phyloP scores from a whole-genome alignment of 345 rosid genomes.

The Eucalyptus globulus region DNA sequence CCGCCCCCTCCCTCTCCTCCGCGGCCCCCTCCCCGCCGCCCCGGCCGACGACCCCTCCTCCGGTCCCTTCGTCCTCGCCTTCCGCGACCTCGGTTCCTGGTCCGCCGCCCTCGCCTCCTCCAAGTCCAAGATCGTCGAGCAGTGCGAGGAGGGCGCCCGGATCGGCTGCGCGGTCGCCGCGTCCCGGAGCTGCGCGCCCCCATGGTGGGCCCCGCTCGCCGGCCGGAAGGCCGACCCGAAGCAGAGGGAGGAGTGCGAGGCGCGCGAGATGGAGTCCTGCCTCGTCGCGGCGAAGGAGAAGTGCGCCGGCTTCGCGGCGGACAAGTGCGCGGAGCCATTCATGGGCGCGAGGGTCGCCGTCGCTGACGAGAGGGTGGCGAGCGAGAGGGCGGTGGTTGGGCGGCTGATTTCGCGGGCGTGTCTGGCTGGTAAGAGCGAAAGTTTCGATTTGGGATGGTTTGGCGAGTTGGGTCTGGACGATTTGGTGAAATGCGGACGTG shows the following conservation, averaged over 20 bases:
- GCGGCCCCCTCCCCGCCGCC: conserved; percentile 46
- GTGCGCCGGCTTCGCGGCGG: conserved; percentile 54
- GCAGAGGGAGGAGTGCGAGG: conserved; percentile 72
- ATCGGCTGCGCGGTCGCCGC: conserved; percentile 82
- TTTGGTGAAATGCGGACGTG: conserved; percentile 2
- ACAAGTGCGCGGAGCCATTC: conserved; percentile 39
- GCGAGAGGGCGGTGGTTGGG: conserved; percentile 2
- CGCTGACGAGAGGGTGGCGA: neutral
- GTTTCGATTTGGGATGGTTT: conserved; percentile 12
- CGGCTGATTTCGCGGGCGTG: conserved; percentile 29
- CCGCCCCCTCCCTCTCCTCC: conserved; percentile 51
- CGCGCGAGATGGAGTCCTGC: conserved; percentile 59
- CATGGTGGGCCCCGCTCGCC: conserved; percentile 57
- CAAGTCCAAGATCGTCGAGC: conserved; percentile 30
- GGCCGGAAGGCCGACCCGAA: conserved; percentile 25
- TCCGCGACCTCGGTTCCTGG: conserved; percentile 55
- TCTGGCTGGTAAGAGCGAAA: conserved; percentile 15
- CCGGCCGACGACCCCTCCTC: conserved; percentile 18
- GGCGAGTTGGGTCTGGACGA: neutral
- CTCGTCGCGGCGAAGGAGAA: conserved; percentile 47
- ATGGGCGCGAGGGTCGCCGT: conserved; percentile 53
- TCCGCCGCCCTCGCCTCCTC: conserved; percentile 32
- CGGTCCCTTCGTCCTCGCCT: conserved; percentile 55
- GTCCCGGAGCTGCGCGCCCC: conserved; percentile 58
- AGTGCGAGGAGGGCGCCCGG: conserved; percentile 74